phyloP scores from a whole-genome alignment of 768 basidiomycete genomes.

The Candolleomyces efflorescens region DNA sequence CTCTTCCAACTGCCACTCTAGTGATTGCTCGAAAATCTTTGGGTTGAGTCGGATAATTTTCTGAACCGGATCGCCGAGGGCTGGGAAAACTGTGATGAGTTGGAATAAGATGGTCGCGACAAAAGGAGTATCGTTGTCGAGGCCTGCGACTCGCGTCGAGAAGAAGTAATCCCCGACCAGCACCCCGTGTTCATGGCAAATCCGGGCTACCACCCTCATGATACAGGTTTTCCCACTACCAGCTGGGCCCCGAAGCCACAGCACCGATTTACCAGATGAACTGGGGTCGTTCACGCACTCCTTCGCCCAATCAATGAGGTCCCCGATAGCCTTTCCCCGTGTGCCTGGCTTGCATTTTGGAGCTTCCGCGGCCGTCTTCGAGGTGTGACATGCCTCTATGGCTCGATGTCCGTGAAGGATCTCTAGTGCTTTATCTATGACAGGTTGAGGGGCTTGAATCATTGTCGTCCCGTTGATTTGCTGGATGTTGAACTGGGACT shows the following conservation, averaged over 20 bases:
- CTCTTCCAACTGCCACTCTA: background rate
- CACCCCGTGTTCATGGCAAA: too few species aligned
- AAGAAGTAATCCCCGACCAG: too few species aligned
- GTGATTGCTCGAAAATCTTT: too few species aligned
- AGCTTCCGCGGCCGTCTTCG: background rate
- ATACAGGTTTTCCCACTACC: conserved; percentile 6
- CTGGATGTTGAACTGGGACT: too few species aligned
- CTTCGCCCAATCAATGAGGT: conserved; percentile 1
- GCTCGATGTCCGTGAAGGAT: background rate
- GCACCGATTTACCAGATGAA: background rate
- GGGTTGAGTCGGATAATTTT: too few species aligned
- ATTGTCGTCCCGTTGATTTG: too few species aligned
- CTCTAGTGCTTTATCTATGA: too few species aligned
- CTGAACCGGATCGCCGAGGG: too few species aligned
- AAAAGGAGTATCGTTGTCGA: background rate
- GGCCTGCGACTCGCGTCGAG: too few species aligned
- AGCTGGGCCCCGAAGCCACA: conserved; percentile 6
- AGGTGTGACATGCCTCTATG: background rate
- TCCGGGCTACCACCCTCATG: background rate
- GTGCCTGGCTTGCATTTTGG: conserved; percentile 3
- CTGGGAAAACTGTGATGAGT: too few species aligned
- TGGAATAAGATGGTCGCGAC: too few species aligned
- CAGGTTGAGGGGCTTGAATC: too few species aligned
- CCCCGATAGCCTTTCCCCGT: background rate
- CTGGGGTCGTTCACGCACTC: background rate